These are phyloP conservation scores for Aphanomyces cochlioides DNA, from an alignment of 352 stramenopile species.

Conservation along the genomic window DNA sequence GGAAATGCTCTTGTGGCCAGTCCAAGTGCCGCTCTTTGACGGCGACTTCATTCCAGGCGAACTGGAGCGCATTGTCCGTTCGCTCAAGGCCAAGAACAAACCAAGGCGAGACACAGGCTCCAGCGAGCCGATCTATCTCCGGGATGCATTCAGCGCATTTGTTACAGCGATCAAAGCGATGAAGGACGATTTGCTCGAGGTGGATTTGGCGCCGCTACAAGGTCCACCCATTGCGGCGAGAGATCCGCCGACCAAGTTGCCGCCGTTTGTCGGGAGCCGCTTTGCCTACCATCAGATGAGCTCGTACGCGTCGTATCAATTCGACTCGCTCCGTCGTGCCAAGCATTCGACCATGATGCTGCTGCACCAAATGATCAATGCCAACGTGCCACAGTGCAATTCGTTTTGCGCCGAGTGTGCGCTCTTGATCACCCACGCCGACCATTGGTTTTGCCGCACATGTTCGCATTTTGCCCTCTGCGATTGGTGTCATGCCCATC, in stretches of 20 bases:
- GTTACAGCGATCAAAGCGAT: constrained; percentile 60
- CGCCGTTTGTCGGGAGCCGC: constrained; percentile 75
- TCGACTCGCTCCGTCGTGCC: constrained; percentile 80
- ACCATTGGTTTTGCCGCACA: constrained; percentile 56
- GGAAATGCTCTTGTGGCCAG: constrained; percentile 82
- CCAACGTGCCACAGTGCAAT: constrained; percentile 62
- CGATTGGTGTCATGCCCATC: constrained; percentile 58
- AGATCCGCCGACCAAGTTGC: constrained; percentile 45
- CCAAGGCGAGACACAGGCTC: constrained; percentile 7
- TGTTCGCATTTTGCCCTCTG: constrained; percentile 66
- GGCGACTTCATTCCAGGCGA: constrained; percentile 75
- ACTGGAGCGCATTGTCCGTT: constrained; percentile 68
- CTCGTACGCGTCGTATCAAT: constrained; percentile 73
- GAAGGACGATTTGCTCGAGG: constrained; percentile 76
- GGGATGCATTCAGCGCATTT: constrained; percentile 63
- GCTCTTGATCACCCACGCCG: constrained; percentile 68
- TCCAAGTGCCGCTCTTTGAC: constrained; percentile 65
- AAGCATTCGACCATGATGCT: constrained; percentile 91
- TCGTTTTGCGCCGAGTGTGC: constrained; percentile 74
- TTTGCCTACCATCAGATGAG: constrained; percentile 88
- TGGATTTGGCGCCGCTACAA: constrained; percentile 43
- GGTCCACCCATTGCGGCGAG: not conserved
- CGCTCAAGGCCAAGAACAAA: constrained; percentile 54
- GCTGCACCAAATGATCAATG: constrained; percentile 83
- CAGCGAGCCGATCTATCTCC: constrained; percentile 58